Evolutionary conservation across 768 basidiomycete genomes (phyloP).

Genomic region (Lactarius psammicola): DNA sequence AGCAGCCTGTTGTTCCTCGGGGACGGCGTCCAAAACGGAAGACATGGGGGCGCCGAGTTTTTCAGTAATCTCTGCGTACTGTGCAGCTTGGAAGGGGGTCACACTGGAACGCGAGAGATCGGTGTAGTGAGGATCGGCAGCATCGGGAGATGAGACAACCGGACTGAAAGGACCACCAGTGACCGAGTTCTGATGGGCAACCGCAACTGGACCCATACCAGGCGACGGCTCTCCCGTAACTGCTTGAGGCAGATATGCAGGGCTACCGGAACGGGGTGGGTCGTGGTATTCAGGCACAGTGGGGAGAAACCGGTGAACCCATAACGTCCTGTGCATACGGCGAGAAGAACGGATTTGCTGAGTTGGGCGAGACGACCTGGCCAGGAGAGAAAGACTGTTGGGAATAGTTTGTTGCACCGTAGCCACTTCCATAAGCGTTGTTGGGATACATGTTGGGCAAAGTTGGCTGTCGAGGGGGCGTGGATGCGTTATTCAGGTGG

Average conservation of each 20-base stretch:
- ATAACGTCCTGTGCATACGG: constrained; percentile 42
- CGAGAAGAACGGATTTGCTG: constrained; percentile 41
- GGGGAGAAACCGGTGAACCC: constrained; percentile 35
- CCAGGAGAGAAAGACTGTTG: constrained; percentile 32
- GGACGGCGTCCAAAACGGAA: constrained; percentile 27
- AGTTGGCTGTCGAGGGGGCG: constrained; percentile 22
- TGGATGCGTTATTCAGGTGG: constrained; percentile 37
- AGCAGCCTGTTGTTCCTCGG: constrained; percentile 32
- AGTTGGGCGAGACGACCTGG: constrained; percentile 32
- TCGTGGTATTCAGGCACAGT: constrained; percentile 27
- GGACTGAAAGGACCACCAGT: constrained; percentile 26
- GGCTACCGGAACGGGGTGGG: neutral
- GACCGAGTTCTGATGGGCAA: constrained; percentile 32
- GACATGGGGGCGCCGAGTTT: constrained; percentile 43
- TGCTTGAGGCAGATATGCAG: constrained; percentile 12
- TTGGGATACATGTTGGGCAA: constrained; percentile 24
- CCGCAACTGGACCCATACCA: neutral
- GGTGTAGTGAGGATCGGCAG: constrained; percentile 49
- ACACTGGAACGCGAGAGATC: constrained; percentile 68
- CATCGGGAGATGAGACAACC: constrained; percentile 17
- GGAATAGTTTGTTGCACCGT: constrained; percentile 34
- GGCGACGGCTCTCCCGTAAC: constrained; percentile 27
- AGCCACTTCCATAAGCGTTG: constrained; percentile 14
- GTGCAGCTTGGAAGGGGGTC: constrained; percentile 71
- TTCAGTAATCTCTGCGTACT: constrained; percentile 69